Percentiles rank a stretch among this genome's conserved stretches.
phyloP scores from a whole-genome alignment of 2,329 filamentous ascomycete species.

The Alternaria ventricosa region DNA sequence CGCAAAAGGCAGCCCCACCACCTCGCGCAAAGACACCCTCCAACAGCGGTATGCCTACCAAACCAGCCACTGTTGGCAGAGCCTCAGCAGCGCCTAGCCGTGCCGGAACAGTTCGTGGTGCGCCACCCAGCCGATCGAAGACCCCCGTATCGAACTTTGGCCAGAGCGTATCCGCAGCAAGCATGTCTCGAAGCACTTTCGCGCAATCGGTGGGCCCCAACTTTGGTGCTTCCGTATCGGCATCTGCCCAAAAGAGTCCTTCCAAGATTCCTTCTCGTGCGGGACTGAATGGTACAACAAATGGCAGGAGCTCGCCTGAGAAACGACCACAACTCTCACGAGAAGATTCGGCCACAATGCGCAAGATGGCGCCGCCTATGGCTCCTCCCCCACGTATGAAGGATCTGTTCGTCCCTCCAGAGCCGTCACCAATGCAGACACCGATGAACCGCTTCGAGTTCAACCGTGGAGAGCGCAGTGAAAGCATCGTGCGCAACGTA shows the following conservation, averaged over 20 bases:
- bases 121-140: slow-evolving; percentile 52
- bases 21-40: slow-evolving; percentile 79
- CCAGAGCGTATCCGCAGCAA: slow-evolving; percentile 23
- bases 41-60: slow-evolving; percentile 44
- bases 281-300: slow-evolving; percentile 71
- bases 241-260: slow-evolving; percentile 58
- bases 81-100: slow-evolving; percentile 41
- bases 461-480: slow-evolving; percentile 57
- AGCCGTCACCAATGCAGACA: slow-evolving; percentile 49
- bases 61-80: slow-evolving; percentile 38
- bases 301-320: slow-evolving; percentile 83
- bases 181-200: slow-evolving; percentile 45
- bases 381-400: slow-evolving; percentile 89
- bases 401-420: slow-evolving; percentile 69
- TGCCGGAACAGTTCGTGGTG: slow-evolving; percentile 49
- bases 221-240: slow-evolving; percentile 40
- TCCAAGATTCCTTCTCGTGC: slow-evolving; percentile 73
- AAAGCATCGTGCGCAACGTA: slow-evolving; percentile 65
- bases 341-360: slow-evolving; percentile 39
- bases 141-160: slow-evolving; percentile 49
- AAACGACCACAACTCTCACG: slow-evolving; percentile 54
- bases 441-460: slow-evolving; percentile 51
- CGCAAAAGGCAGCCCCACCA: slow-evolving; percentile 66
- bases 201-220: slow-evolving; percentile 39
- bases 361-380: slow-evolving; percentile 54